Percentiles rank a stretch among this genome's conserved stretches.
Conservation (phyloP, 208 protist genomes). For the Herpetomonas samuelpessoai region DNA sequence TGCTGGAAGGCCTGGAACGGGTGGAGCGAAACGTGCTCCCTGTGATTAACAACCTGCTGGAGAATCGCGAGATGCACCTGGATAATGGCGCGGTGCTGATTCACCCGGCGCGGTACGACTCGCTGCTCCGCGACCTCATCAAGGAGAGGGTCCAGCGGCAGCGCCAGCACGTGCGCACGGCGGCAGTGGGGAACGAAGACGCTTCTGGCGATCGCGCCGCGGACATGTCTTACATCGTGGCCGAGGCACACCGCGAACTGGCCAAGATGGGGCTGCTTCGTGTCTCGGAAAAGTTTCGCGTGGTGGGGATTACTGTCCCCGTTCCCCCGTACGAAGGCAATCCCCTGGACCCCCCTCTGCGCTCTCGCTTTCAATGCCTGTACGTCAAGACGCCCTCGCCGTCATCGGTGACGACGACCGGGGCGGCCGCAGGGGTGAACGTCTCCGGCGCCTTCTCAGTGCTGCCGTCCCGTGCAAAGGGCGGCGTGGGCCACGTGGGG, state of each 20-base stretch:
- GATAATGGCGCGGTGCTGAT: constrained; percentile 93
- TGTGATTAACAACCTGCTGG: constrained; percentile 95
- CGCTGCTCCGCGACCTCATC: constrained; percentile 59
- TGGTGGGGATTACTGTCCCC: constrained; percentile 94
- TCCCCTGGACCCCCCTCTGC: constrained; percentile 84
- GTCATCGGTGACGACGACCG: constrained; percentile 15
- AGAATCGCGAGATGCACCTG: constrained; percentile 96
- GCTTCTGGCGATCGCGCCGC: background rate
- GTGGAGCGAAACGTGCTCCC: constrained; percentile 95
- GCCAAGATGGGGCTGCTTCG: constrained; percentile 76
- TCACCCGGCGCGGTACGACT: constrained; percentile 85
- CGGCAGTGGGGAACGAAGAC: background rate
- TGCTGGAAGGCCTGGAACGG: constrained; percentile 94
- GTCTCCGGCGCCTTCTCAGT: background rate
- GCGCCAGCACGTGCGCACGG: background rate
- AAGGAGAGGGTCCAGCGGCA: constrained; percentile 14
- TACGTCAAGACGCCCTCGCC: constrained; percentile 56
- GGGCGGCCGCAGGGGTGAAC: background rate
- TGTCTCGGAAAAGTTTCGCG: constrained; percentile 91
- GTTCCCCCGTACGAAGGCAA: constrained; percentile 83
- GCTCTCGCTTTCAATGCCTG: constrained; percentile 84
- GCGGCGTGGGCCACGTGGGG: background rate
- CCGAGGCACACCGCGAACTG: constrained; percentile 52
- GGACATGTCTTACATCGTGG: constrained; percentile 2
- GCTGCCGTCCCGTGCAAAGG: constrained; percentile 10